Evolutionary conservation across 2,329 filamentous ascomycete species (phyloP), one percentile per base, ranked within the genome.

Genomic region (Fusarium mexicanum): DNA sequence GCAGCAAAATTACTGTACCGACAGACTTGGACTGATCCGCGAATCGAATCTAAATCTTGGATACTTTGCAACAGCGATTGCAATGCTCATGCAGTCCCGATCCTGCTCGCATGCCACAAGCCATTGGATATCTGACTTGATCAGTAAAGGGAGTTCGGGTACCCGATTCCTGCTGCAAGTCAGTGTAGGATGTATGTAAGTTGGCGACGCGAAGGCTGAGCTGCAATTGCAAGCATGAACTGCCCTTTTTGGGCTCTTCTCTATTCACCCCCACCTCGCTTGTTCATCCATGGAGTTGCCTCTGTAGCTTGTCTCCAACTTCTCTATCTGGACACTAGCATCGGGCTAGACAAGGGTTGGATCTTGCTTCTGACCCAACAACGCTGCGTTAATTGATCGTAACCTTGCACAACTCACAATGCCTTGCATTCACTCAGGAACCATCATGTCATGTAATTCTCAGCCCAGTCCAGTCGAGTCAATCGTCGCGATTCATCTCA

Each of bases 351-450:
- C 68, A 75, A 60, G 72, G 72, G 64, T 73, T 69, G 57, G 72
- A 74, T 74, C 72, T 74, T 73, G 69, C 72, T 74, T 61, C 69
- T 74, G 73, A 67, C 72, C 72, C 72, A 74, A 69, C 60, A 69
- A 70, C 67, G 61, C 64, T 66, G 48, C 60, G 61, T 66, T 61
- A 54, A 69, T 65, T 68, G 60, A 74, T 69, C 59, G 69, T 70
- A 60, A 74, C 68, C 64, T 75, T 73, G 72, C 64, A 73, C 72
- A 73, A 65, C 44, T 55, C 61, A 50, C 41, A 55, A 72, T 74
- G 72, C 72, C 43, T 62, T 60, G 70, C 64, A 74, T 55, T 63
- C 44, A 67, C 37, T 66, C 54, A 68, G 66, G 64, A 63, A 68
- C 64, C 66, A 63, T 65, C 67, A 59, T 62, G 63, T 61, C 61